These are phyloP conservation scores for Coemansia sp. DNA, from an alignment of 192 early-diverging fungal genomes.

Conservation along the genomic window DNA sequence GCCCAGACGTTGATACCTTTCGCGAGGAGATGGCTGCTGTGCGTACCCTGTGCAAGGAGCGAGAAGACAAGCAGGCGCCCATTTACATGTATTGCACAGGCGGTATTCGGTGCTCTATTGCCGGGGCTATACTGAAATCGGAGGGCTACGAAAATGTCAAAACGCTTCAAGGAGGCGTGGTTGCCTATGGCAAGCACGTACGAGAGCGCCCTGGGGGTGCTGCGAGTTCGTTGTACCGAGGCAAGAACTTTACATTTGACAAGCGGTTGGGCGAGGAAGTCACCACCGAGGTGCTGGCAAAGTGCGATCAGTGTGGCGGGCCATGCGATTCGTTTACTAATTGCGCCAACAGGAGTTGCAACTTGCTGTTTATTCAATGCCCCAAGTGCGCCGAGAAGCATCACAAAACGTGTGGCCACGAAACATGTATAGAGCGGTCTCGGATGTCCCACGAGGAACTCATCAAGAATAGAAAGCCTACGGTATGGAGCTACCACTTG, in stretches of 20 bases:
- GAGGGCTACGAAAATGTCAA: slow-evolving; percentile 69
- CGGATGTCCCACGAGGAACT: slow-evolving; percentile 49
- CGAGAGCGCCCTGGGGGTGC: slow-evolving; percentile 33
- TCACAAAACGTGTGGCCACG: slow-evolving; percentile 44
- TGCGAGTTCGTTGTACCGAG: slow-evolving; percentile 63
- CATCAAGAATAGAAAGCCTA: slow-evolving; percentile 32
- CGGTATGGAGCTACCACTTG: slow-evolving; percentile 44
- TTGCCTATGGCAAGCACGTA: slow-evolving; percentile 72
- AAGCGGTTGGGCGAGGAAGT: slow-evolving; percentile 69
- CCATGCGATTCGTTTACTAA: slow-evolving; percentile 70
- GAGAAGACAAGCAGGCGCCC: slow-evolving; percentile 58
- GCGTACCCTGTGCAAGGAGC: slow-evolving; percentile 59
- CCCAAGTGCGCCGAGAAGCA: slow-evolving; percentile 55
- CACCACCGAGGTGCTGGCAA: slow-evolving; percentile 65
- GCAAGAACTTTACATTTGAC: slow-evolving; percentile 86
- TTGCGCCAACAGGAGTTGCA: slow-evolving; percentile 72
- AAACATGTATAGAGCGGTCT: slow-evolving; percentile 34
- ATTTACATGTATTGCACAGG: slow-evolving; percentile 87
- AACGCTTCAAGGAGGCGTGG: slow-evolving; percentile 73
- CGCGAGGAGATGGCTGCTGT: slow-evolving; percentile 68
- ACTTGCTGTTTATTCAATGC: slow-evolving; percentile 74
- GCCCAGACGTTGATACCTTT: slow-evolving; percentile 75
- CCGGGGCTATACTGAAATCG: slow-evolving; percentile 74
- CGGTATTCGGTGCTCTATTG: slow-evolving; percentile 78
- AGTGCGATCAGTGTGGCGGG: slow-evolving; percentile 71